These are phyloP conservation scores for Phytophthora megakarya DNA, from an alignment of 352 stramenopile species.

Conservation along the genomic window DNA sequence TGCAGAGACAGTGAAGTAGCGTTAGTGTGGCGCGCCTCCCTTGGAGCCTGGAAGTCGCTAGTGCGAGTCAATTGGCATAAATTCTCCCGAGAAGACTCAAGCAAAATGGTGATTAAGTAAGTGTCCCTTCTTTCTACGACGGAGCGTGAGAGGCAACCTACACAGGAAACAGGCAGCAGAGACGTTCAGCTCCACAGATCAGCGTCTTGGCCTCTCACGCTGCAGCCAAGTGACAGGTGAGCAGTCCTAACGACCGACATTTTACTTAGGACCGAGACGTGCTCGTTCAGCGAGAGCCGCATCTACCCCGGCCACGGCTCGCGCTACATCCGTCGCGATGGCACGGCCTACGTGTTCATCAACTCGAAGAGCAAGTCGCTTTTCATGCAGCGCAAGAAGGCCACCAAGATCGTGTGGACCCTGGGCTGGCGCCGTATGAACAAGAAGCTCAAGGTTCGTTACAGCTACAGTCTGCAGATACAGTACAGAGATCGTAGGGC, in stretches of 20 bases:
- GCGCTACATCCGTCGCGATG: slow-evolving; percentile 98
- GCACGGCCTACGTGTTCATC: slow-evolving; percentile 94
- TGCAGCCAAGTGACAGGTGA: slow-evolving; percentile 6
- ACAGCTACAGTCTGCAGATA: not conserved
- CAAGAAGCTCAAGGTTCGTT: slow-evolving; percentile 97
- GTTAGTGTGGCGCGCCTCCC: slow-evolving; percentile 25
- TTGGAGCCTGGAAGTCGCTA: slow-evolving; percentile 22
- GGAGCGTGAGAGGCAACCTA: not conserved
- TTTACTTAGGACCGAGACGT: slow-evolving; percentile 83
- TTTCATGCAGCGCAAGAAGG: slow-evolving; percentile 99
- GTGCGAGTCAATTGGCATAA: slow-evolving; percentile 80
- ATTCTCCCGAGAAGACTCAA: slow-evolving; percentile 89
- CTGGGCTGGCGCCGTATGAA: slow-evolving; percentile 97
- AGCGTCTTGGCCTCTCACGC: slow-evolving; percentile 4
- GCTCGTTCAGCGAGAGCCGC: slow-evolving; percentile 89
- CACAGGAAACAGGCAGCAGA: slow-evolving; percentile 4
- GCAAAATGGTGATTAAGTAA: slow-evolving; percentile 93
- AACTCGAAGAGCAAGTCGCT: slow-evolving; percentile 98
- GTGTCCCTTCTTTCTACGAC: slow-evolving; percentile 30
- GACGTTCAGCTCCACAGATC: slow-evolving; percentile 17
- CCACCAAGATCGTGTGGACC: slow-evolving; percentile 99
- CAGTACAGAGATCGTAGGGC: not conserved
- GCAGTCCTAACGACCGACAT: slow-evolving; percentile 25
- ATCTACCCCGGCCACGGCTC: slow-evolving; percentile 99
- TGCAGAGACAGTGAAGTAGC: slow-evolving; percentile 54